Evolutionary conservation across 495 filamentous ascomycete genomes (phyloP).

Genomic region (Neurospora discreta): DNA sequence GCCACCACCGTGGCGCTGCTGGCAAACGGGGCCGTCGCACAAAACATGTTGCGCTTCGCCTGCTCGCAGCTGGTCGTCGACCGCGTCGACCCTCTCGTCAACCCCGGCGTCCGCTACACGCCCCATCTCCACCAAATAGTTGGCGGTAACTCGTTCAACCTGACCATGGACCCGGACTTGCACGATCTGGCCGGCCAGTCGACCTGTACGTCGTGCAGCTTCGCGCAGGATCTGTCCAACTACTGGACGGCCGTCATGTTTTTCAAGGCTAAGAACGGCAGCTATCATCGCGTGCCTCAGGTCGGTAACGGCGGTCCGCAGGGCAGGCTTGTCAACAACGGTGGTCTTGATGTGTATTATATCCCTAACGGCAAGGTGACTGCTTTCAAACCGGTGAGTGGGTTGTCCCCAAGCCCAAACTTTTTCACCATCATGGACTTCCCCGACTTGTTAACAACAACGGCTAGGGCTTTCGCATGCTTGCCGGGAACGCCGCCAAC

Average conservation of each 20-base stretch:
- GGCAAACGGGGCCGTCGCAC: constrained; percentile 33
- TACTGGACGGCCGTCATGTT: constrained; percentile 72
- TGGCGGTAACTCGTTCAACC: constrained; percentile 54
- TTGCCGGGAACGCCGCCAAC: constrained; percentile 38
- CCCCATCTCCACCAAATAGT: constrained; percentile 44
- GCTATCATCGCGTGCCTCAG: constrained; percentile 56
- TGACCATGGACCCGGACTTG: constrained; percentile 49
- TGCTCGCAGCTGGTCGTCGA: constrained; percentile 47
- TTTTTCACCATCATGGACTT: too few species aligned
- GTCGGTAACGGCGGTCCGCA: constrained; percentile 47
- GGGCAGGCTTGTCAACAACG: constrained; percentile 58
- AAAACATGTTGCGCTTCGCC: constrained; percentile 46
- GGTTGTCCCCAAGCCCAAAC: not conserved
- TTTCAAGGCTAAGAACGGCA: constrained; percentile 58
- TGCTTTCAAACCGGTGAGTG: constrained; percentile 43
- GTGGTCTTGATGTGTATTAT: constrained; percentile 38
- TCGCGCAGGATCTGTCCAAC: constrained; percentile 61
- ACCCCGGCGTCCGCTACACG: constrained; percentile 38
- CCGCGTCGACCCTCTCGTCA: constrained; percentile 40
- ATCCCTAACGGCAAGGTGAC: constrained; percentile 38
- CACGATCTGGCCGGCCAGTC: constrained; percentile 44
- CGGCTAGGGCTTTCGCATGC: constrained; percentile 45
- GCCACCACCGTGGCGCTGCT: constrained; percentile 36
- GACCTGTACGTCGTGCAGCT: constrained; percentile 59
- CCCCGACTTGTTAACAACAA: not conserved